Conservation (phyloP, 768 basidiomycete species). For the Zangia roseola region DNA sequence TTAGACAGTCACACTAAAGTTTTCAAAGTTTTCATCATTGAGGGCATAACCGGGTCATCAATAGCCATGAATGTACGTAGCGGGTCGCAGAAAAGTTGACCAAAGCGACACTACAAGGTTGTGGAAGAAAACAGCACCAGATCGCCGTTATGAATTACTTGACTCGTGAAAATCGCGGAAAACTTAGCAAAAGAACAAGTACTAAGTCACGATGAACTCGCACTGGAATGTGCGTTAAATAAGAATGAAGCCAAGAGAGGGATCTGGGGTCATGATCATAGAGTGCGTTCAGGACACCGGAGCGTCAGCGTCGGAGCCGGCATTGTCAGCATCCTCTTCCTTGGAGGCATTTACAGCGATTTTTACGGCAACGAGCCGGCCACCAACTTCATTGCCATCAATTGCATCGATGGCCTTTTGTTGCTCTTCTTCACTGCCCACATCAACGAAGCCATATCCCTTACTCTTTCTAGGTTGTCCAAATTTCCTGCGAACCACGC, state of each 20-base stretch:
- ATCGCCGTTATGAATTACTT: conserved; percentile 35
- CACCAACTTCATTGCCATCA: conserved; percentile 85
- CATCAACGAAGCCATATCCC: conserved; percentile 98
- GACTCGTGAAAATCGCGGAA: conserved; percentile 37
- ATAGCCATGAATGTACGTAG: conserved; percentile 29
- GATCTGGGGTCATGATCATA: conserved; percentile 20
- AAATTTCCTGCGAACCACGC: conserved; percentile 84
- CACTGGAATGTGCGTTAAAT: conserved; percentile 26
- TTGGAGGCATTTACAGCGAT: conserved; percentile 85
- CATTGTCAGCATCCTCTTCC: conserved; percentile 51
- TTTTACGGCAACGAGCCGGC: conserved; percentile 88
- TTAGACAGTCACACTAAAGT: conserved; percentile 4
- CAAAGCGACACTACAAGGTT: conserved; percentile 31
- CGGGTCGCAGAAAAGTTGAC: conserved; percentile 26
- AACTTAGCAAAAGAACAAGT: conserved; percentile 36
- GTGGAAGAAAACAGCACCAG: conserved; percentile 45
- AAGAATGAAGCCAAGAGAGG: conserved; percentile 25
- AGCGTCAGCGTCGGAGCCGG: conserved; percentile 32
- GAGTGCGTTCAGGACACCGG: conserved; percentile 23
- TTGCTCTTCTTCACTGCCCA: conserved; percentile 86
- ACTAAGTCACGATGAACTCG: conserved; percentile 33
- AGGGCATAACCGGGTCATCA: conserved; percentile 27
- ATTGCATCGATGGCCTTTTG: conserved; percentile 85
- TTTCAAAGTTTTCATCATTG: not conserved
- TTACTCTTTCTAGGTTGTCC: conserved; percentile 87